phyloP scores from a whole-genome alignment of 352 stramenopile species.

The Albugo candida region DNA sequence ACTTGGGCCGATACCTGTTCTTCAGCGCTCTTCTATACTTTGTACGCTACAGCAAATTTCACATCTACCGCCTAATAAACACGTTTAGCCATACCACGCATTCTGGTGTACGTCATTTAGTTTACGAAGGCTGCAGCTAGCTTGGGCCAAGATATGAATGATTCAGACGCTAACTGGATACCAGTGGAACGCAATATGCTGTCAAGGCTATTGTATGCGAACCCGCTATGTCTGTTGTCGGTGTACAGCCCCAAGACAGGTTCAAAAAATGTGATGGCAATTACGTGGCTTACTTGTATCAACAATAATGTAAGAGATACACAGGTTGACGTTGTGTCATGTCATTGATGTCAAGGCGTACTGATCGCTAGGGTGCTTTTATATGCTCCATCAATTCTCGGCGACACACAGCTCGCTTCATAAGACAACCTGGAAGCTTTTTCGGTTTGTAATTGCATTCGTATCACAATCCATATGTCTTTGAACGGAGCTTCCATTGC shows the following conservation, averaged over 20 bases:
- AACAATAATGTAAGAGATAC: slow-evolving; percentile 51
- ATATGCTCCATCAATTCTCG: slow-evolving; percentile 66
- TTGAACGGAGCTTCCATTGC: background rate
- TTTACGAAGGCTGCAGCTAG: too few relatives aligned
- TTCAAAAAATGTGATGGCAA: slow-evolving; percentile 51
- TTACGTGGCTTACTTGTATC: slow-evolving; percentile 74
- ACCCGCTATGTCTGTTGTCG: slow-evolving; percentile 60
- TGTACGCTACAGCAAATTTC: too few relatives aligned
- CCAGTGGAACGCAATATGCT: slow-evolving; percentile 47
- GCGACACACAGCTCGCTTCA: slow-evolving; percentile 34
- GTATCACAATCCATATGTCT: slow-evolving; percentile 2
- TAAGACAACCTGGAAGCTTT: slow-evolving; percentile 21
- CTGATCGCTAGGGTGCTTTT: slow-evolving; percentile 27
- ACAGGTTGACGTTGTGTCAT: background rate
- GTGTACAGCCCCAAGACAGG: slow-evolving; percentile 12
- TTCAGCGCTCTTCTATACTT: too few relatives aligned
- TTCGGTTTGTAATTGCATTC: slow-evolving; percentile 25
- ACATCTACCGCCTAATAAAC: too few relatives aligned
- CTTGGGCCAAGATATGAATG: too few relatives aligned
- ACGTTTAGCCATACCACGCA: too few relatives aligned
- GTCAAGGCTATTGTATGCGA: slow-evolving; percentile 57
- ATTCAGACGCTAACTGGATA: slow-evolving; percentile 13
- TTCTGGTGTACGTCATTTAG: too few relatives aligned
- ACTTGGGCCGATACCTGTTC: too few relatives aligned
- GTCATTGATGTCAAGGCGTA: background rate